A percentile compares a stretch with the other conserved stretches of the same genome.
These are phyloP conservation scores for Moricandia moricandioides DNA, from an alignment of 345 rosid genomes.

Conservation along the genomic window DNA sequence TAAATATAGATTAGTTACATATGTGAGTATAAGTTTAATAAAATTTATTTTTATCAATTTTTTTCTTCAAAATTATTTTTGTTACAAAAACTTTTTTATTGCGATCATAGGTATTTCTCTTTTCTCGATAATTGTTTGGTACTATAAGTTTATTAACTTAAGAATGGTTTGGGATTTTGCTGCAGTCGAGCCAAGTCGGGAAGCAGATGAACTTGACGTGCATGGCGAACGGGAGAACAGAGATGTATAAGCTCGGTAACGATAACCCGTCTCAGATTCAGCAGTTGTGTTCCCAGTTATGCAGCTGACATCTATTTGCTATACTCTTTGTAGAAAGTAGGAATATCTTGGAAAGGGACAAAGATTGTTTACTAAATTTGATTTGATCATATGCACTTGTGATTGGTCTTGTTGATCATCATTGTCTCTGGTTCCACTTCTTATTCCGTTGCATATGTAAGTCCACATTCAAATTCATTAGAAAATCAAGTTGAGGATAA, in stretches of 20 bases:
- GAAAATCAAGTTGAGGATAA: background rate
- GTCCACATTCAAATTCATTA: background rate
- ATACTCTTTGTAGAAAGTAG: slow-evolving; percentile 27
- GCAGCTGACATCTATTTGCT: slow-evolving; percentile 42
- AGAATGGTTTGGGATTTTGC: slow-evolving; percentile 8
- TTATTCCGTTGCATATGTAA: slow-evolving; percentile 15
- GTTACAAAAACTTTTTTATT: too few relatives aligned
- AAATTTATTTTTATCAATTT: too few relatives aligned
- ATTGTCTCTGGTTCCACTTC: slow-evolving; percentile 4
- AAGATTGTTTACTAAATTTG: slow-evolving; percentile 13
- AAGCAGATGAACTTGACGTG: slow-evolving; percentile 64
- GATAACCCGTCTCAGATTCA: slow-evolving; percentile 34
- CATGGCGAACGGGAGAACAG: slow-evolving; percentile 47
- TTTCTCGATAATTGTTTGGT: background rate
- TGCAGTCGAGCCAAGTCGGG: slow-evolving; percentile 59
- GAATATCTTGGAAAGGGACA: slow-evolving; percentile 19
- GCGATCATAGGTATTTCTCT: too few relatives aligned
- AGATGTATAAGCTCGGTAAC: slow-evolving; percentile 31
- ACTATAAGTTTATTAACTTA: background rate
- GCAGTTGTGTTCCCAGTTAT: slow-evolving; percentile 56
- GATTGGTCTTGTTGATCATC: slow-evolving; percentile 17
- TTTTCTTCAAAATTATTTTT: too few relatives aligned
- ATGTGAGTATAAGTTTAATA: too few relatives aligned
- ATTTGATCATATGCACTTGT: background rate
- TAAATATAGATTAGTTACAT: too few relatives aligned